phyloP scores from a whole-genome alignment of 768 basidiomycete genomes.

The Cantharellus anzutake region DNA sequence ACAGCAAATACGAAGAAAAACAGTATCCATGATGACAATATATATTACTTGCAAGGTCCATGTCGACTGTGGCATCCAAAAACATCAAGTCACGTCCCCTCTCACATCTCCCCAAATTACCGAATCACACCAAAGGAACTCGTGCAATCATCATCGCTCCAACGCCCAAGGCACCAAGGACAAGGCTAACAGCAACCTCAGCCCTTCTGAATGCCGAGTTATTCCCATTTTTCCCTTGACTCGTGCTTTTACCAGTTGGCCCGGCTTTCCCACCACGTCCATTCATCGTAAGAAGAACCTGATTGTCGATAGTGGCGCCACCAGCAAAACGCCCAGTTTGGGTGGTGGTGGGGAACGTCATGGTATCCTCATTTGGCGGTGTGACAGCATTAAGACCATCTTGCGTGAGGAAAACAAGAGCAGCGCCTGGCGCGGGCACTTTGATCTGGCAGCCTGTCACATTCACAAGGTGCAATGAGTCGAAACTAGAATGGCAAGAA shows the following conservation, averaged over 20 bases:
- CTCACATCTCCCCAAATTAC: too few species aligned
- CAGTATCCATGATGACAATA: too few species aligned
- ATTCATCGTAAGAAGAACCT: slow-evolving; percentile 44
- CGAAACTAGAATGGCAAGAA: background rate
- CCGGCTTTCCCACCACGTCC: slow-evolving; percentile 23
- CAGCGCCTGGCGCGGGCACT: slow-evolving; percentile 2
- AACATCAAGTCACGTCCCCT: too few species aligned
- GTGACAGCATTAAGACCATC: background rate
- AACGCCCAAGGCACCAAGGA: too few species aligned
- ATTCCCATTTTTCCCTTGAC: background rate
- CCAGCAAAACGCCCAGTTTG: slow-evolving; percentile 19
- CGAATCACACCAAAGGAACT: too few species aligned
- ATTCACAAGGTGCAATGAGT: background rate
- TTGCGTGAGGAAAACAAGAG: slow-evolving; percentile 6
- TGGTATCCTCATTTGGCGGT: slow-evolving; percentile 16
- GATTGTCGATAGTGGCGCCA: slow-evolving; percentile 35
- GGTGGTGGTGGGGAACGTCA: slow-evolving; percentile 34
- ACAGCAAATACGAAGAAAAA: too few species aligned
- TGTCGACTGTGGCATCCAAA: too few species aligned
- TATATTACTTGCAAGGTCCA: too few species aligned
- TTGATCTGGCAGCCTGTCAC: slow-evolving; percentile 1
- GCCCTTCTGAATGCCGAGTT: too few species aligned
- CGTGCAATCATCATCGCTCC: too few species aligned
- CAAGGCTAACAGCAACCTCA: too few species aligned
- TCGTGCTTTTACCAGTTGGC: background rate